Percentiles rank a stretch among this genome's conserved stretches.
Evolutionary conservation across 2,329 filamentous ascomycete genomes (phyloP).

Genomic region (Scortechinia acanthostroma): DNA sequence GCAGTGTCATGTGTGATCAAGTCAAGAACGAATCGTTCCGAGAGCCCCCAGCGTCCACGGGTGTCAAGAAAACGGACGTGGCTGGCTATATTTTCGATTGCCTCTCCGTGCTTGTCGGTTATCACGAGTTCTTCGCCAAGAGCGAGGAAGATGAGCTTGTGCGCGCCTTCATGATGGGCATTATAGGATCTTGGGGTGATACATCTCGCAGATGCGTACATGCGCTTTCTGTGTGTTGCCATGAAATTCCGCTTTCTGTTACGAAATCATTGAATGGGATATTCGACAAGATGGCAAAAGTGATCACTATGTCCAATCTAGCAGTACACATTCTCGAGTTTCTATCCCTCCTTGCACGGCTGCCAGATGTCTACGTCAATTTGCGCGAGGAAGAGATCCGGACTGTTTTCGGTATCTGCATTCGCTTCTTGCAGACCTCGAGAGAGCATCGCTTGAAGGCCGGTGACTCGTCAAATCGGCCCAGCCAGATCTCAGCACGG

Average conservation of each 20-base stretch:
- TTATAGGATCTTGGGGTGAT: constrained; percentile 51
- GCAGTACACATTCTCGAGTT: constrained; percentile 70
- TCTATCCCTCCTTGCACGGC: constrained; percentile 55
- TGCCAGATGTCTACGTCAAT: constrained; percentile 60
- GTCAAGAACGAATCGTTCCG: constrained; percentile 54
- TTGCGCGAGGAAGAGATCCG: constrained; percentile 64
- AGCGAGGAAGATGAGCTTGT: constrained; percentile 63
- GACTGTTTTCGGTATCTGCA: constrained; percentile 67
- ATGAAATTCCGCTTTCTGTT: constrained; percentile 62
- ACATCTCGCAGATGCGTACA: constrained; percentile 68
- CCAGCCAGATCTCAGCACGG: constrained; percentile 7
- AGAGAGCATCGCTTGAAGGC: not conserved
- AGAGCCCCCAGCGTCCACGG: constrained; percentile 53
- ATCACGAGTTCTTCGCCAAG: constrained; percentile 57
- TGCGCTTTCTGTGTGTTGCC: constrained; percentile 65
- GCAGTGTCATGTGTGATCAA: constrained; percentile 56
- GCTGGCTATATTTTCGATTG: constrained; percentile 61
- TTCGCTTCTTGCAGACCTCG: constrained; percentile 52
- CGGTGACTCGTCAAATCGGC: not conserved
- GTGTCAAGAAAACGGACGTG: constrained; percentile 62
- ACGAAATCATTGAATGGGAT: constrained; percentile 60
- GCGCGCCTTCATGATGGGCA: constrained; percentile 58
- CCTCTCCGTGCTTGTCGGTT: constrained; percentile 60
- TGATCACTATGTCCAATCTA: constrained; percentile 65
- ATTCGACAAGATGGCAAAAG: constrained; percentile 66